Conservation (phyloP, 2,329 filamentous ascomycete species). For the Chrysoporthe austroafricana region DNA sequence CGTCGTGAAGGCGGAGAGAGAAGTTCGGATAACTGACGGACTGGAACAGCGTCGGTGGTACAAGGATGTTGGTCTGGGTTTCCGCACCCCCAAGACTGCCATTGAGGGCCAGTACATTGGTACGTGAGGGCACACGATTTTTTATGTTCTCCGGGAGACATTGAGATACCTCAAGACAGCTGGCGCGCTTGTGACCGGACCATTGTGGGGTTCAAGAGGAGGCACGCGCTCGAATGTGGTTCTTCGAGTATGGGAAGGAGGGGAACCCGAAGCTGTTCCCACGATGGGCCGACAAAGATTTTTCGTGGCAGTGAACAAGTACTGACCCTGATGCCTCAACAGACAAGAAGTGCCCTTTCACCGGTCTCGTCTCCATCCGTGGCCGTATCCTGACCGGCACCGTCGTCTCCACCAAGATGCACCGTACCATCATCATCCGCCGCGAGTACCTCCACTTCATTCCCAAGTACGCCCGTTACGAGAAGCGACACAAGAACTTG, state of each 20-base stretch:
- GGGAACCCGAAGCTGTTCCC: slow-evolving; percentile 6
- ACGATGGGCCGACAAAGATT: not conserved
- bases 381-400: slow-evolving; percentile 99
- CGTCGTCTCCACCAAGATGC: slow-evolving; percentile 99
- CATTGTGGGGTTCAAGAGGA: slow-evolving; percentile 11
- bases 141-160: not conserved
- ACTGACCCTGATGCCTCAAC: slow-evolving; percentile 34
- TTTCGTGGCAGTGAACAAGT: slow-evolving; percentile 18
- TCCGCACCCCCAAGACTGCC: slow-evolving; percentile 97
- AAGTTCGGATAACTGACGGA: slow-evolving; percentile 22
- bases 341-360: slow-evolving; percentile 99
- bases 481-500: slow-evolving; percentile 99
- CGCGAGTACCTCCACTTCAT: slow-evolving; percentile 99
- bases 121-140: slow-evolving; percentile 58
- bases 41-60: slow-evolving; percentile 62
- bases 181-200: not conserved
- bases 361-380: slow-evolving; percentile 97
- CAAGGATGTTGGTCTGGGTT: slow-evolving; percentile 99
- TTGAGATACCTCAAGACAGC: slow-evolving; percentile 1
- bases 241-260: not conserved
- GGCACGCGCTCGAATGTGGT: slow-evolving; percentile 1
- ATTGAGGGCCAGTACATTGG: slow-evolving; percentile 99
- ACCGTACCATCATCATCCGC: slow-evolving; percentile 99
- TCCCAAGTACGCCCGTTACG: slow-evolving; percentile 99
- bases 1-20: not conserved